phyloP scores from a whole-genome alignment of 345 rosid species.

The Eucalyptus cloeziana region DNA sequence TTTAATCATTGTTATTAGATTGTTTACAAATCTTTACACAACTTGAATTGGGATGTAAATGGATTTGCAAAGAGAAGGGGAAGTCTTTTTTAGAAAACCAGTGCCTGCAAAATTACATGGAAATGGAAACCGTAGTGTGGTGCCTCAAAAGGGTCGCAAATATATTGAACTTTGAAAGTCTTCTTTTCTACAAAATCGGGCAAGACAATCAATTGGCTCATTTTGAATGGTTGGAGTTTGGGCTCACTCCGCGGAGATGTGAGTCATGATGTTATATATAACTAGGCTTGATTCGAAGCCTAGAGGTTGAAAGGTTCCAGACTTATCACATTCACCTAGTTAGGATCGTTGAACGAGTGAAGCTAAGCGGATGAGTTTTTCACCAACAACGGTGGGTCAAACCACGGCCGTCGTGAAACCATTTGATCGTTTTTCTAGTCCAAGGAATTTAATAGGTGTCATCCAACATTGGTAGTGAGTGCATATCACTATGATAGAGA shows the following conservation, averaged over 20 bases:
- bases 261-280: neutral
- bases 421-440: neutral
- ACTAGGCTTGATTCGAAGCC: neutral
- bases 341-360: no score
- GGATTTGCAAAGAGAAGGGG: no score
- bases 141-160: neutral
- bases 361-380: no score
- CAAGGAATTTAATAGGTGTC: neutral
- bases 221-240: neutral
- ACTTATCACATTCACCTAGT: neutral
- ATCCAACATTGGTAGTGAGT: neutral
- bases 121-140: neutral
- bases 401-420: no score
- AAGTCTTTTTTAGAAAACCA: no score
- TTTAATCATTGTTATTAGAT: no score
- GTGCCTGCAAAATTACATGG: neutral
- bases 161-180: neutral
- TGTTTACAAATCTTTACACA: neutral
- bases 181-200: neutral
- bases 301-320: neutral
- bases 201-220: neutral
- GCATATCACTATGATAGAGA: neutral
- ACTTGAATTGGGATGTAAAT: neutral
- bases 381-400: no score
- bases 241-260: neutral